These are phyloP conservation scores for Cystofilobasidium ferigula DNA, from an alignment of 768 basidiomycete species.

Conservation along the genomic window DNA sequence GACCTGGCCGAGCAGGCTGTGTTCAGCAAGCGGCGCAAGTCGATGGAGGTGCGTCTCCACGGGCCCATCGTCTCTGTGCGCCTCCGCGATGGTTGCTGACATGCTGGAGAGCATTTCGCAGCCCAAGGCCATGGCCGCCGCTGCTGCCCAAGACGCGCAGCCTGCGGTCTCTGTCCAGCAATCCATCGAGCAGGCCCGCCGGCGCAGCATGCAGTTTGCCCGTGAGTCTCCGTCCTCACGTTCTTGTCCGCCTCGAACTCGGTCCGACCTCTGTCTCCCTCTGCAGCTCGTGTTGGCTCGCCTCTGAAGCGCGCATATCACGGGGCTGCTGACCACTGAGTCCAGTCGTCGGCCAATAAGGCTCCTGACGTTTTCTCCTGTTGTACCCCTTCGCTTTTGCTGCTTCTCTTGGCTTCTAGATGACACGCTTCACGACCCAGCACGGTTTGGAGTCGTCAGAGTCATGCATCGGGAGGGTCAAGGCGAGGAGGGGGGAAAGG, in stretches of 20 bases:
- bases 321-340: background rate
- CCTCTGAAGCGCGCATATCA: constrained; percentile 34
- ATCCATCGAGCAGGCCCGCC: constrained; percentile 29
- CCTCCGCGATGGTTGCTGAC: background rate
- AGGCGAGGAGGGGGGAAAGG: too few relatives aligned
- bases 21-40: constrained; percentile 38
- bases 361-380: background rate
- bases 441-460: too few relatives aligned
- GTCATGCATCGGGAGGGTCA: too few relatives aligned
- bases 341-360: background rate
- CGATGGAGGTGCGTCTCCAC: constrained; percentile 37
- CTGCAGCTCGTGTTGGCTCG: constrained; percentile 33
- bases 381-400: too few relatives aligned
- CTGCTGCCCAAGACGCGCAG: background rate
- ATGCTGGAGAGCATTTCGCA: constrained; percentile 13
- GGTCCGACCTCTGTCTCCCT: background rate
- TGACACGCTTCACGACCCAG: too few relatives aligned
- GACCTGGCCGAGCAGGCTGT: constrained; percentile 33
- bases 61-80: constrained; percentile 7
- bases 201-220: constrained; percentile 33
- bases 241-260: background rate
- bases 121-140: constrained; percentile 4
- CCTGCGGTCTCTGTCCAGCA: constrained; percentile 19
- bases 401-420: too few relatives aligned
- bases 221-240: constrained; percentile 29